phyloP scores from a whole-genome alignment of 768 basidiomycete genomes.

The Tricholoma saponaceum region DNA sequence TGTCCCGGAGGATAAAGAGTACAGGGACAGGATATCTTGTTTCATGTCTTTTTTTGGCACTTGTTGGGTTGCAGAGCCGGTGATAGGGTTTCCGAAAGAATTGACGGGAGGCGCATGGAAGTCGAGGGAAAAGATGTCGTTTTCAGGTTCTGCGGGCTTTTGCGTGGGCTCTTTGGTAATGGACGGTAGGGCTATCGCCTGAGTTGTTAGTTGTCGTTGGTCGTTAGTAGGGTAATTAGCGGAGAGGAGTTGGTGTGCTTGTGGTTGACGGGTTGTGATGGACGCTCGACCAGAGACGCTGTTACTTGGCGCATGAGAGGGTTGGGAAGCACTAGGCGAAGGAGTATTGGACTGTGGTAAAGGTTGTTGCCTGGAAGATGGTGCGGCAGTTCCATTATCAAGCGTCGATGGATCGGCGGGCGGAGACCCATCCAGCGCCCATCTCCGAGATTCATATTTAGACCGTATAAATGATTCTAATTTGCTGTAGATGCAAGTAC shows the following conservation, averaged over 20 bases:
- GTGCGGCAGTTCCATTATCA: slow-evolving; percentile 38
- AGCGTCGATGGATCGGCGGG: slow-evolving; percentile 80
- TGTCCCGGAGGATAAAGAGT: slow-evolving; percentile 44
- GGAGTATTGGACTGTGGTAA: slow-evolving; percentile 19
- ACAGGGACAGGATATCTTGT: slow-evolving; percentile 82
- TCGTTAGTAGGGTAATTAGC: slow-evolving; percentile 24
- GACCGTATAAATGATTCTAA: slow-evolving; percentile 97
- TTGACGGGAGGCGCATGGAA: slow-evolving; percentile 62
- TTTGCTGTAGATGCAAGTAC: slow-evolving; percentile 56
- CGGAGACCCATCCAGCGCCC: slow-evolving; percentile 88
- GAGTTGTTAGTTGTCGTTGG: slow-evolving; percentile 12
- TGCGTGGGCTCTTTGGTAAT: slow-evolving; percentile 21
- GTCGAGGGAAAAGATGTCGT: slow-evolving; percentile 82
- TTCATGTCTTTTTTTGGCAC: slow-evolving; percentile 68
- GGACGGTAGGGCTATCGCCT: slow-evolving; percentile 14
- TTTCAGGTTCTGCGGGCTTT: slow-evolving; percentile 30
- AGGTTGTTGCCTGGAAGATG: slow-evolving; percentile 23
- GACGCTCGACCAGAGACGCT: slow-evolving; percentile 26
- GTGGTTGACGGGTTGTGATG: slow-evolving; percentile 40
- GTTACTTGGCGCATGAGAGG: slow-evolving; percentile 25
- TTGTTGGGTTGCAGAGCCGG: slow-evolving; percentile 20
- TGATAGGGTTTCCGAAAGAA: slow-evolving; percentile 9
- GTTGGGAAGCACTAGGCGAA: slow-evolving; percentile 17
- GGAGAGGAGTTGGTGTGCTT: slow-evolving; percentile 55
- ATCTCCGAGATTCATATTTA: slow-evolving; percentile 91